phyloP scores from a whole-genome alignment of 345 rosid species.

The Clarkia xantiana region DNA sequence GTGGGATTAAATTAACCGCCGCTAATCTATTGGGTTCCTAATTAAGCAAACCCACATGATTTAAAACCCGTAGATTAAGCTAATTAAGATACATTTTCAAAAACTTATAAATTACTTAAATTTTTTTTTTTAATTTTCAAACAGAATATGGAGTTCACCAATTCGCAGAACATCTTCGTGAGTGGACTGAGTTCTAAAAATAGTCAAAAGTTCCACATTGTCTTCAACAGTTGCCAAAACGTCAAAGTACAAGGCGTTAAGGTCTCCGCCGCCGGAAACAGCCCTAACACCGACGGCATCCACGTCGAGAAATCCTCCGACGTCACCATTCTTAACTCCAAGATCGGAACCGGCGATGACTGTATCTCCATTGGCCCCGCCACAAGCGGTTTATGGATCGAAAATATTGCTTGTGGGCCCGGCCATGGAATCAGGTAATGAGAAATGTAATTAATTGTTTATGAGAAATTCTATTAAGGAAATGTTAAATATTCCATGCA shows the following conservation, averaged over 20 bases:
- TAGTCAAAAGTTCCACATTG: constrained; percentile 59
- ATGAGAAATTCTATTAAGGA: too few species aligned
- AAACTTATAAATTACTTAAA: neutral
- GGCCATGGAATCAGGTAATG: constrained; percentile 50
- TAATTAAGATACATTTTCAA: neutral
- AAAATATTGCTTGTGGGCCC: constrained; percentile 55
- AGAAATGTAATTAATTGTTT: too few species aligned
- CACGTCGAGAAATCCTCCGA: constrained; percentile 37
- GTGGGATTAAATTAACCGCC: too few species aligned
- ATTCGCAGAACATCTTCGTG: constrained; percentile 39
- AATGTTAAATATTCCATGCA: too few species aligned
- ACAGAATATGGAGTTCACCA: constrained; percentile 36
- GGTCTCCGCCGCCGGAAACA: constrained; percentile 33
- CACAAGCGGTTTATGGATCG: constrained; percentile 26
- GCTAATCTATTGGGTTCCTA: too few species aligned
- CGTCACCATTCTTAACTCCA: constrained; percentile 41
- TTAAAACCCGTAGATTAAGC: too few species aligned
- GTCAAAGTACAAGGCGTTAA: constrained; percentile 37
- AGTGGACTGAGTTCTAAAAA: constrained; percentile 46
- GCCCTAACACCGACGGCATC: constrained; percentile 84
- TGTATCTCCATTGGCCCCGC: constrained; percentile 80
- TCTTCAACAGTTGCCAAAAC: constrained; percentile 30
- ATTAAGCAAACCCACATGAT: too few species aligned
- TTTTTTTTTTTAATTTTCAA: neutral
- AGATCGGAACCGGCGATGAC: constrained; percentile 66